Conservation (phyloP, 2,329 filamentous ascomycete species). For the Fusarium begoniae region DNA sequence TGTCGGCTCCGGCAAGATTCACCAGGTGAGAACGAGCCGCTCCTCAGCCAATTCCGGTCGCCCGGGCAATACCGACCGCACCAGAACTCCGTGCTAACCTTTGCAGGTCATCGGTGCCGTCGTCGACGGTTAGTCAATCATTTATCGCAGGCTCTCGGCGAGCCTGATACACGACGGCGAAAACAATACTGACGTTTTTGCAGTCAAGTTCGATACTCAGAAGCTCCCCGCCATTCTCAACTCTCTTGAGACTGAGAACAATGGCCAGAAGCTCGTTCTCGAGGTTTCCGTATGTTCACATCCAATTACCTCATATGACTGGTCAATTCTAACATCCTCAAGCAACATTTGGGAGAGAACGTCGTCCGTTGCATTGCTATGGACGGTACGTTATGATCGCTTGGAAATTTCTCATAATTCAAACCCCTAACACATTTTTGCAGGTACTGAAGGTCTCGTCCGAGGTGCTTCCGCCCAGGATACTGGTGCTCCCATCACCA, state of each 20-base stretch:
- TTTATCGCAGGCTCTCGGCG: constrained; percentile 15
- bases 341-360: constrained; percentile 99
- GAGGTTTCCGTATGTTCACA: constrained; percentile 84
- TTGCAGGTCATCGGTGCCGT: constrained; percentile 96
- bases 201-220: constrained; percentile 96
- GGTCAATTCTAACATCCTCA: constrained; percentile 50
- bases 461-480: constrained; percentile 87
- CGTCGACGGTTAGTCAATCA: constrained; percentile 83
- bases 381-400: constrained; percentile 77
- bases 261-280: constrained; percentile 91
- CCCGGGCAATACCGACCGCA: constrained; percentile 25
- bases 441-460: constrained; percentile 99
- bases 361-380: constrained; percentile 99
- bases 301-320: background rate
- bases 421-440: constrained; percentile 20
- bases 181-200: constrained; percentile 43
- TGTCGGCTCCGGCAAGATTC: constrained; percentile 72
- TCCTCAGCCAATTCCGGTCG: constrained; percentile 35
- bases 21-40: constrained; percentile 63
- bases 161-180: constrained; percentile 4
- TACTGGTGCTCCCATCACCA: constrained; percentile 94
- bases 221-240: constrained; percentile 98
- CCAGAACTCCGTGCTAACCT: constrained; percentile 34
- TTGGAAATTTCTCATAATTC: constrained; percentile 29
- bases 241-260: constrained; percentile 90